These are phyloP conservation scores for Pyrus bretschneideri DNA, from an alignment of 306 rosid genomes.

Conservation along the genomic window DNA sequence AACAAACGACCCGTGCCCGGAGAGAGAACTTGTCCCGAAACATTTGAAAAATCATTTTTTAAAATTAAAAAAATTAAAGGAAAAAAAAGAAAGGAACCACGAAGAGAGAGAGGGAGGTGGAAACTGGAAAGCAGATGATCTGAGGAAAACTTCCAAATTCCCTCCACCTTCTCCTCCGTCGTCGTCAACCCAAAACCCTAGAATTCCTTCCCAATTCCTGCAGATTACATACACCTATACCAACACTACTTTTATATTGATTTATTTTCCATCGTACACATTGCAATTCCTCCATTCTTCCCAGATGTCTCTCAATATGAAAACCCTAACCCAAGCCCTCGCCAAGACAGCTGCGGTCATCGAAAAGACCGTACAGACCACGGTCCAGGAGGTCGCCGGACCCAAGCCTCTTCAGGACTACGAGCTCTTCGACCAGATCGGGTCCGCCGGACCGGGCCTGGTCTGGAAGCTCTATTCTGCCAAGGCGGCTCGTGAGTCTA, in stretches of 20 bases:
- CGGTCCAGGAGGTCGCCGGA: constrained; percentile 98
- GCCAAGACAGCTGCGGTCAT: constrained; percentile 97
- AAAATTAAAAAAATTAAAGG: not conserved
- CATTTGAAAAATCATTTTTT: too few relatives aligned
- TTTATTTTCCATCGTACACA: not conserved
- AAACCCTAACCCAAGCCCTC: constrained; percentile 90
- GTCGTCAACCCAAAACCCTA: constrained; percentile 5
- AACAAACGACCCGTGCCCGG: not conserved
- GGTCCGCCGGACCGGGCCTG: constrained; percentile 81
- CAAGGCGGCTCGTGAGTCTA: constrained; percentile 67
- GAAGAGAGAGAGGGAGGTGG: too few relatives aligned
- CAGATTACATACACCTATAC: not conserved
- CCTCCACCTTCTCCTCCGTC: not conserved
- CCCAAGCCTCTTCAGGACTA: constrained; percentile 91
- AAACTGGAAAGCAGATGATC: constrained; percentile 4
- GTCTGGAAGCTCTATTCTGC: constrained; percentile 82
- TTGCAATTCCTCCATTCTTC: not conserved
- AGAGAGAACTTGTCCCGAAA: not conserved
- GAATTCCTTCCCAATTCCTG: not conserved
- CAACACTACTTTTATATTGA: not conserved
- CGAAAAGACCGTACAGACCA: constrained; percentile 79
- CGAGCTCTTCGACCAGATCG: constrained; percentile 92
- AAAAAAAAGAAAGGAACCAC: not conserved
- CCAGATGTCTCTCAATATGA: constrained; percentile 81
- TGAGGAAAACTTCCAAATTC: not conserved